Conservation (phyloP, 495 filamentous ascomycete species). For the Penicillium coffeae region DNA sequence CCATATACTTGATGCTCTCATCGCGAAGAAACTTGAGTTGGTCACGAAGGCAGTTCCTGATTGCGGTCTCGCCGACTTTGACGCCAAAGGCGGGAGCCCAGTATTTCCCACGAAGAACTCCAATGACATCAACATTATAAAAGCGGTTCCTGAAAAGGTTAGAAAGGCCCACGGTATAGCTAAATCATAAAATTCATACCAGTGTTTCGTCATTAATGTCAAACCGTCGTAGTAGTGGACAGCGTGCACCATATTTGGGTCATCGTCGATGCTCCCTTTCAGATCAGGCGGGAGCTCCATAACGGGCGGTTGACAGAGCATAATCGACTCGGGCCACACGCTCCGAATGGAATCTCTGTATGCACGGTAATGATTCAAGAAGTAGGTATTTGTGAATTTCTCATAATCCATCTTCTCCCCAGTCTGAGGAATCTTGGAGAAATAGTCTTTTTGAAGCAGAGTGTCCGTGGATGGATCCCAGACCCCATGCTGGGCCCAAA, state of each 20-base stretch:
- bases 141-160: conserved; percentile 63
- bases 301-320: conserved; percentile 89
- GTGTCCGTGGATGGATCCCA: conserved; percentile 83
- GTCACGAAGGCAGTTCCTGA: conserved; percentile 88
- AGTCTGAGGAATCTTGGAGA: conserved; percentile 66
- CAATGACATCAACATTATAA: conserved; percentile 96
- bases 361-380: conserved; percentile 77
- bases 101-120: conserved; percentile 85
- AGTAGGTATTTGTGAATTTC: conserved; percentile 84
- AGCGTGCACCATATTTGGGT: conserved; percentile 84
- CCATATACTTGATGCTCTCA: conserved; percentile 88
- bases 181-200: no score
- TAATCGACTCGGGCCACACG: conserved; percentile 73
- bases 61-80: conserved; percentile 90
- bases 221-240: conserved; percentile 97
- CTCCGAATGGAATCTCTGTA: conserved; percentile 68
- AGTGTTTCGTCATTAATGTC: conserved; percentile 95
- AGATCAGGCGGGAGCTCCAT: conserved; percentile 86
- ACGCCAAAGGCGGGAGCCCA: conserved; percentile 82
- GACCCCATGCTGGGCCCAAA: conserved; percentile 96
- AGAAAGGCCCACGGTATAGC: no score
- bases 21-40: conserved; percentile 84
- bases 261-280: conserved; percentile 84
- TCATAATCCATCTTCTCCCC: conserved; percentile 73
- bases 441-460: conserved; percentile 83